Conservation (phyloP, 192 early-diverging fungal species). For the Linnemannia elongata region DNA sequence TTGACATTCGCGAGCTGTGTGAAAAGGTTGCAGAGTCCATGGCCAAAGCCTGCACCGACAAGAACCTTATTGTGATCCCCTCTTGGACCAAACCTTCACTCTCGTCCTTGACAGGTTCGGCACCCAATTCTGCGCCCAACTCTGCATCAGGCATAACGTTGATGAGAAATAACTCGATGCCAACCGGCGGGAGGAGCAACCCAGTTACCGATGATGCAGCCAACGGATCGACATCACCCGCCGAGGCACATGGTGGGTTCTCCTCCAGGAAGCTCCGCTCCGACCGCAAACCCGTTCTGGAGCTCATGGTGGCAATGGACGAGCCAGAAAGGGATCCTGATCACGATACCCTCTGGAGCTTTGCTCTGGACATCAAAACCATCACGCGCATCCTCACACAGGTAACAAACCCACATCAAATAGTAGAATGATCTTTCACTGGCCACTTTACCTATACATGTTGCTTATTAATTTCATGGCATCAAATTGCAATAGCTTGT, state of each 20-base stretch:
- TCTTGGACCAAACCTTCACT: conserved; percentile 45
- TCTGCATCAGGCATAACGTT: conserved; percentile 7
- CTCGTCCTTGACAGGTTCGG: conserved; percentile 27
- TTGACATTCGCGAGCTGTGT: conserved; percentile 51
- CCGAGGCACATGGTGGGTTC: conserved; percentile 18
- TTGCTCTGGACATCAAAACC: conserved; percentile 27
- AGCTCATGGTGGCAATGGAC: conserved; percentile 48
- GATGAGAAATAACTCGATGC: not conserved
- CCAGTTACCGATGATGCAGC: conserved; percentile 7
- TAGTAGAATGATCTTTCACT: too few species aligned
- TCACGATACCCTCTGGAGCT: conserved; percentile 42
- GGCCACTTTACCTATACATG: not conserved
- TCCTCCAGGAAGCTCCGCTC: conserved; percentile 3
- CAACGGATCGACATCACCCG: conserved; percentile 15
- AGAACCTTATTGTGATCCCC: conserved; percentile 34
- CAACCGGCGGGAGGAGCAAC: not conserved
- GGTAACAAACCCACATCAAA: not conserved
- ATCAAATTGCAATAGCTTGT: conserved; percentile 22
- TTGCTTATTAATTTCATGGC: not conserved
- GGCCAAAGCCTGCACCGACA: conserved; percentile 42
- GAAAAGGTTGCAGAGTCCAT: conserved; percentile 41
- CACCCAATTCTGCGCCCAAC: conserved; percentile 9
- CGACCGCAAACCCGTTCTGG: conserved; percentile 27
- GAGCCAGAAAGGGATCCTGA: conserved; percentile 39
- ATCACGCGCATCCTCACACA: conserved; percentile 45